Evolutionary conservation across 305 asterid genomes (phyloP), one percentile per base, ranked within the genome.

Genomic region (Rubia tinctorum): DNA sequence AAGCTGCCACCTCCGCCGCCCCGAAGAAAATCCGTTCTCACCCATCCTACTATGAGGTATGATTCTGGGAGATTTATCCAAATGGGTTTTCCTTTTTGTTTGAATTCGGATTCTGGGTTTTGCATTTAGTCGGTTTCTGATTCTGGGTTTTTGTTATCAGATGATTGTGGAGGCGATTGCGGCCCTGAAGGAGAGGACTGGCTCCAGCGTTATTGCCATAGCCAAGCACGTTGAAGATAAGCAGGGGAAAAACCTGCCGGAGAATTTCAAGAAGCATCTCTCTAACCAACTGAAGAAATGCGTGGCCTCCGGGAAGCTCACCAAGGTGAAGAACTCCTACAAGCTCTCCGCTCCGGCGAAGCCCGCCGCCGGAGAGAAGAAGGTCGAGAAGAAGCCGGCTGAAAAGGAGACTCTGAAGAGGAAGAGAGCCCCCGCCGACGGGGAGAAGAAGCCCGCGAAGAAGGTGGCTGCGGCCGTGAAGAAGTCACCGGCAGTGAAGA

Each of bases 1-100:
- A 71, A 22, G 56, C 34, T 22, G 14, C 66, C 4, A 55, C 56
- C 43, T 2, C 22, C 56, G 18, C 56, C 7, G 59, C 59, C 8
- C 22, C 40, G 40, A 71, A 71, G 74, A 71, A 71, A 56, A 49
- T 71, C 42, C 74, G 74, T 42, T 11, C 68, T 25, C 82, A 83
- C 71, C 86, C 86, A 23, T 77, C 86, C 1, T 83, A 83, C 45
- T 75, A 59, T 27, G 86, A 83, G 86, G 86, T 83, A 80, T 58
- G 34, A 22, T 8, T n/a, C 61, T 5, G 43, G 51, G 34, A 10
- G 15, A 40, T 8, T 15, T 8, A 15, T 18, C 34, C 34, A 30
- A 30, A 30, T 30, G 3, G 9, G 25, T 12, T 60, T 59, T 71
- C 49, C 27, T 44, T 17, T 27, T 9, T 25, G 11, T 51, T 25